A percentile compares a stretch with the other conserved stretches of the same genome.
Conservation (phyloP, 179 eudicot species). For the Patellifolia procumbens region DNA sequence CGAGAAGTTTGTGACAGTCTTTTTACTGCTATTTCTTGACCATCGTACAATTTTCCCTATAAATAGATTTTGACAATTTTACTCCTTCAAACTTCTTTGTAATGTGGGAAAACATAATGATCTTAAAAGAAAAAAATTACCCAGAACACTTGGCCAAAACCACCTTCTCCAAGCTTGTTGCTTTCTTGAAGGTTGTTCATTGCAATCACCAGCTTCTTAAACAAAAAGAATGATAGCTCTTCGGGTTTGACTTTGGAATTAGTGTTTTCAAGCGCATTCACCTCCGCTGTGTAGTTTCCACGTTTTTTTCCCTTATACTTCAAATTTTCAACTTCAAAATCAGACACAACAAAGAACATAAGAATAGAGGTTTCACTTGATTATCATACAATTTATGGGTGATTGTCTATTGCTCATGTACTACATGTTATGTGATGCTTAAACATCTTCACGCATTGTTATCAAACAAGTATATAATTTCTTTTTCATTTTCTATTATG, state of each 20-base stretch:
- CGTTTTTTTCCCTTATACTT: background rate
- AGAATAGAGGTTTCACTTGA: background rate
- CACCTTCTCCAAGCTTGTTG: conserved; percentile 34
- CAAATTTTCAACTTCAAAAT: background rate
- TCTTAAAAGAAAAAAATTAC: too few species aligned
- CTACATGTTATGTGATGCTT: too few species aligned
- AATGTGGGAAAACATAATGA: too few species aligned
- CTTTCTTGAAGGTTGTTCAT: conserved; percentile 23
- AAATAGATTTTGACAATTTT: background rate
- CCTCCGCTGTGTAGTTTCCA: background rate
- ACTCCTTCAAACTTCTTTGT: background rate
- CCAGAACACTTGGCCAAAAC: conserved; percentile 42
- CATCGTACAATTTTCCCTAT: conserved; percentile 41
- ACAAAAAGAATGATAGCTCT: conserved; percentile 16
- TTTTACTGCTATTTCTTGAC: conserved; percentile 49
- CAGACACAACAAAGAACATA: background rate
- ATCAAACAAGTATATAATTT: too few species aligned
- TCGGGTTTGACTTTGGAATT: conserved; percentile 20
- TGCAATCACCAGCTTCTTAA: conserved; percentile 24
- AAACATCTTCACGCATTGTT: too few species aligned
- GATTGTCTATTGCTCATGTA: too few species aligned
- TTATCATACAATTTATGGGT: too few species aligned
- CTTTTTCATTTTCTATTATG: too few species aligned
- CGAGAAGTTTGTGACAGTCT: conserved; percentile 45
- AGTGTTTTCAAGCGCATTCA: background rate